Conservation (phyloP, 345 rosid species). For the Cardamine occulta region DNA sequence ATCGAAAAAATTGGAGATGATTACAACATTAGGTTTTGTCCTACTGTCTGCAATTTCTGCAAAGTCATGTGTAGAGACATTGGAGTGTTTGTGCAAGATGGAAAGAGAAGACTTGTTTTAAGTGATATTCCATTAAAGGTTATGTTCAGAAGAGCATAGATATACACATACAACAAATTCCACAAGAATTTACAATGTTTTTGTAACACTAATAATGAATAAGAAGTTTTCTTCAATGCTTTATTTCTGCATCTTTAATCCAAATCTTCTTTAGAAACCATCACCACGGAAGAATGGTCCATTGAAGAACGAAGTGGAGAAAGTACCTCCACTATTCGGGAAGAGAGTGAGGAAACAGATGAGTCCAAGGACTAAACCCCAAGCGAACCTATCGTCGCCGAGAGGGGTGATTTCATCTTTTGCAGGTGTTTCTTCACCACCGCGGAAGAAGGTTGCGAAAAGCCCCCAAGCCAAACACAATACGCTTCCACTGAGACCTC, state of each 20-base stretch:
- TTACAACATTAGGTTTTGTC: constrained; percentile 70
- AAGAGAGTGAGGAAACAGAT: constrained; percentile 91
- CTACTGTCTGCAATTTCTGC: constrained; percentile 61
- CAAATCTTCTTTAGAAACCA: constrained; percentile 44
- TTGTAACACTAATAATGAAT: background rate
- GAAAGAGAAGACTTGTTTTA: constrained; percentile 54
- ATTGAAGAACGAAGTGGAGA: constrained; percentile 72
- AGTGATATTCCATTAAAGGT: constrained; percentile 59
- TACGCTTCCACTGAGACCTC: constrained; percentile 89
- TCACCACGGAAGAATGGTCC: constrained; percentile 81
- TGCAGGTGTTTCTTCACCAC: constrained; percentile 88
- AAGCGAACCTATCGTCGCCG: constrained; percentile 72
- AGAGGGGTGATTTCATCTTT: constrained; percentile 85
- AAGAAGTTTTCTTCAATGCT: constrained; percentile 15
- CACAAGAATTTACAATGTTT: constrained; percentile 1
- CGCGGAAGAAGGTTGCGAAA: constrained; percentile 89
- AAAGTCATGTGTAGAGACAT: constrained; percentile 59
- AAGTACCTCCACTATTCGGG: constrained; percentile 91
- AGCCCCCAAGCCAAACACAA: constrained; percentile 91
- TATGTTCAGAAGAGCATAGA: constrained; percentile 56
- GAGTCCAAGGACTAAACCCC: constrained; percentile 85
- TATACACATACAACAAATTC: background rate
- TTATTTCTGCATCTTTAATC: constrained; percentile 20
- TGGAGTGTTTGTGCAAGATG: constrained; percentile 56
- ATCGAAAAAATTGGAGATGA: constrained; percentile 51